A percentile compares a stretch with the other conserved stretches of the same genome.
Conservation (phyloP, 768 basidiomycete genomes). For the Tremella yokohamensis region DNA sequence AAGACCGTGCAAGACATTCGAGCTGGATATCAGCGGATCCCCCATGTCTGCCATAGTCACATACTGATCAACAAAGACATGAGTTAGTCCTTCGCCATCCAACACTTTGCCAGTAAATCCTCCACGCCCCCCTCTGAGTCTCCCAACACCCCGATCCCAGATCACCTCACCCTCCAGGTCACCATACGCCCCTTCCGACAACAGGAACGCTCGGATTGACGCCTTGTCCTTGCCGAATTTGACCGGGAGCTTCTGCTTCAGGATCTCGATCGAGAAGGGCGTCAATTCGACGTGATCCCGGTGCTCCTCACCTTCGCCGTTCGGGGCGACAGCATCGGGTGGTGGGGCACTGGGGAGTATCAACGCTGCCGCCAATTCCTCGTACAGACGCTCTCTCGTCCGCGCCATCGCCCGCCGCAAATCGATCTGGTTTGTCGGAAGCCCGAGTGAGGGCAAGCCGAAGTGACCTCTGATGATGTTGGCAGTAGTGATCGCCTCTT, state of each 20-base stretch:
- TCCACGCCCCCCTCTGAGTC: conserved; percentile 19
- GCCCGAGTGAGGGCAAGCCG: conserved; percentile 17
- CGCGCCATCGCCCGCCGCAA: conserved; percentile 26
- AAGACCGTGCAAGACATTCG: conserved; percentile 43
- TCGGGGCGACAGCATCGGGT: conserved; percentile 4
- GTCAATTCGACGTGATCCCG: conserved; percentile 12
- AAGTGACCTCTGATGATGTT: conserved; percentile 29
- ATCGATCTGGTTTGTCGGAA: conserved; percentile 16
- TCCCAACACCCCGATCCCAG: conserved; percentile 46
- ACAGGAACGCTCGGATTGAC: conserved; percentile 24
- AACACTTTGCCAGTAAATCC: conserved; percentile 21
- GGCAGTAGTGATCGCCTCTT: conserved; percentile 18
- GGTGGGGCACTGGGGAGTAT: conserved; percentile 25
- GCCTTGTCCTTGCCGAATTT: conserved; percentile 28
- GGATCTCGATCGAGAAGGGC: conserved; percentile 21
- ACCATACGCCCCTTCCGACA: conserved; percentile 23
- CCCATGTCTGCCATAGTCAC: too few species aligned
- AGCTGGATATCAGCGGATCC: conserved; percentile 30
- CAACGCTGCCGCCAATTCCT: conserved; percentile 24
- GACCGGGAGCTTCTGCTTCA: conserved; percentile 22
- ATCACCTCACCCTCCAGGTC: conserved; percentile 35
- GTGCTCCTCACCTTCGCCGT: conserved; percentile 11
- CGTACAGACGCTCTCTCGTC: conserved; percentile 28
- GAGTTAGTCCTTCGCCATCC: conserved; percentile 12
- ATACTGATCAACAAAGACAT: conserved; percentile 49